phyloP scores from a whole-genome alignment of 2,329 filamentous ascomycete genomes.

The Cytospora leucostoma region DNA sequence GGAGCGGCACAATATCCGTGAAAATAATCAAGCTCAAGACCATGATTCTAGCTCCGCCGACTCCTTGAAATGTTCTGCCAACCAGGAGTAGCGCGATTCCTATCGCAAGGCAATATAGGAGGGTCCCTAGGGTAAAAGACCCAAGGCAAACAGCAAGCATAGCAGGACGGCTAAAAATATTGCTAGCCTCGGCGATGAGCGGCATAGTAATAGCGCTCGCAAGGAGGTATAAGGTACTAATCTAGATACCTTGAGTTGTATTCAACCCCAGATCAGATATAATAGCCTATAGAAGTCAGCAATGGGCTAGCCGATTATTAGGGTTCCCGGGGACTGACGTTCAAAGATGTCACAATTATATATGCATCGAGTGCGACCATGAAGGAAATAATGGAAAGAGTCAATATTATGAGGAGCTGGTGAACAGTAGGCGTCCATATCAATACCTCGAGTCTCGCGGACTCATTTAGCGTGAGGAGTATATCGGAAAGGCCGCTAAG shows the following conservation, averaged over 20 bases:
- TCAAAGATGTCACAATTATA: constrained; percentile 44
- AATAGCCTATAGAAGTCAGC: constrained; percentile 34
- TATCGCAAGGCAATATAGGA: not conserved
- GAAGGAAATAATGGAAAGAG: constrained; percentile 43
- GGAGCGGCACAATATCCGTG: constrained; percentile 4
- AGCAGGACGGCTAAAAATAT: not conserved
- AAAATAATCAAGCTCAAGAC: constrained; percentile 1
- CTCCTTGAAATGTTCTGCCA: not conserved
- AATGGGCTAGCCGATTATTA: not conserved
- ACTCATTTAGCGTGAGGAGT: too few species aligned
- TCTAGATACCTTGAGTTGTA: constrained; percentile 48
- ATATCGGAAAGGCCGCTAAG: not conserved
- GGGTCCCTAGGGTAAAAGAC: not conserved
- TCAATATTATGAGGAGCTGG: constrained; percentile 41
- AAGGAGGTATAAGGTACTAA: constrained; percentile 35
- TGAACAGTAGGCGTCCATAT: constrained; percentile 38
- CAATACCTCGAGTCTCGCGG: too few species aligned
- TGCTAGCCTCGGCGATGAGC: not conserved
- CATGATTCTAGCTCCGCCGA: not conserved
- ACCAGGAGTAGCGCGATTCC: not conserved
- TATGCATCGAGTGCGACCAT: constrained; percentile 48
- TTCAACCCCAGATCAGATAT: constrained; percentile 38
- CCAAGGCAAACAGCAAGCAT: not conserved
- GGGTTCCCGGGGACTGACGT: constrained; percentile 35
- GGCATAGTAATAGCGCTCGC: constrained; percentile 2